Conservation (phyloP, 2,329 filamentous ascomycete species). For the Aspergillus felis region DNA sequence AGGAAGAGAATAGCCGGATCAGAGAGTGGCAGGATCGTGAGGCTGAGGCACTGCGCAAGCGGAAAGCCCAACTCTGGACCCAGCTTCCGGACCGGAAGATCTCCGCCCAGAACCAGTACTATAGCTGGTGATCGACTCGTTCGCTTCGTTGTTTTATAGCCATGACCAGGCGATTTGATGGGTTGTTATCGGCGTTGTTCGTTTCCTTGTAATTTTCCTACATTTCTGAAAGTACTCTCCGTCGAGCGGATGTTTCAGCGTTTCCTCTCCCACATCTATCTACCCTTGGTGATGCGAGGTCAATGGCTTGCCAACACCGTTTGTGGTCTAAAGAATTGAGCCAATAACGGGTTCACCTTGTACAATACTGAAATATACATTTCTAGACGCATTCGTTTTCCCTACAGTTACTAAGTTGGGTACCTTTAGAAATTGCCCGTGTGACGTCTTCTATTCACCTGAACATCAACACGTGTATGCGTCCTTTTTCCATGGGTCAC, state of each 20-base stretch:
- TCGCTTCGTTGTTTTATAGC: slow-evolving; percentile 6
- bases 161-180: neutral
- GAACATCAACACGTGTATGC: neutral
- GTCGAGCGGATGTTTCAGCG: neutral
- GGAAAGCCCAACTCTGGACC: slow-evolving; percentile 75
- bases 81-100: slow-evolving; percentile 83
- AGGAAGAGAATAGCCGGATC: slow-evolving; percentile 88
- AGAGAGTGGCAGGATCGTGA: slow-evolving; percentile 74
- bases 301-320: neutral
- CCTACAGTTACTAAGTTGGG: neutral
- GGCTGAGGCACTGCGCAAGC: slow-evolving; percentile 70
- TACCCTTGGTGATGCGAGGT: neutral
- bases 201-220: neutral
- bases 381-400: neutral
- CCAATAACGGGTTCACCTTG: slow-evolving; percentile 7
- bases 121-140: slow-evolving; percentile 67
- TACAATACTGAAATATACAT: slow-evolving; percentile 15
- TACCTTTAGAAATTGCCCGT: neutral
- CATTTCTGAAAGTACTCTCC: neutral
- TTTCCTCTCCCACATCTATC: neutral
- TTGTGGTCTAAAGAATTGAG: neutral
- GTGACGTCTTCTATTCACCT: neutral
- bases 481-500: neutral
- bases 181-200: neutral
- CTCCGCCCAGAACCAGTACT: slow-evolving; percentile 80